Evolutionary conservation across 495 filamentous ascomycete genomes (phyloP).

Genomic region (Neurospora pannonica): DNA sequence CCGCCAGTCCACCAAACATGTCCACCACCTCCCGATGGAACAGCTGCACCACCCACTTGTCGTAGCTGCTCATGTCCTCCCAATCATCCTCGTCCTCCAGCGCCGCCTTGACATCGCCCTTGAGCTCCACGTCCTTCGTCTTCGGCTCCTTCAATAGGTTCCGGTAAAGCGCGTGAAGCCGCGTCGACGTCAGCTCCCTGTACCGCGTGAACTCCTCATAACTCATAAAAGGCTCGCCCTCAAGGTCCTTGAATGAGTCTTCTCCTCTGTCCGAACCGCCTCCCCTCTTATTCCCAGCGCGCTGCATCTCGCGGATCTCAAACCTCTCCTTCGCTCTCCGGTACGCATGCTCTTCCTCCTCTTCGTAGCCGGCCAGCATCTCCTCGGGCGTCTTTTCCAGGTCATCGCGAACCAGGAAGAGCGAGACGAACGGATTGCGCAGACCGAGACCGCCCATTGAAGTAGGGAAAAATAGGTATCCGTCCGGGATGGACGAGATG

Average conservation of each 20-base stretch:
- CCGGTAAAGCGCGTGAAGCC: conserved; percentile 7
- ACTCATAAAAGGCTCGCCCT: conserved; percentile 30
- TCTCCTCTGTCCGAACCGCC: background rate
- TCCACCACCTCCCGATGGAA: conserved; percentile 41
- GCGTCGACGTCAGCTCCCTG: conserved; percentile 29
- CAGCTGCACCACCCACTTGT: conserved; percentile 40
- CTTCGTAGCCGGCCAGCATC: conserved; percentile 10
- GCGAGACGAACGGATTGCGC: conserved; percentile 42
- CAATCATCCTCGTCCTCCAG: conserved; percentile 6
- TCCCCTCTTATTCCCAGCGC: background rate
- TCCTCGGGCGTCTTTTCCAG: conserved; percentile 5
- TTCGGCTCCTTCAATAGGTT: conserved; percentile 7
- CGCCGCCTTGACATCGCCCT: conserved; percentile 10
- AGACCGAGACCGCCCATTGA: conserved; percentile 47
- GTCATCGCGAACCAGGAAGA: conserved; percentile 7
- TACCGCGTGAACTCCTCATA: conserved; percentile 39
- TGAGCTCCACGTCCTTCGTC: background rate
- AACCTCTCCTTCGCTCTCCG: conserved; percentile 26
- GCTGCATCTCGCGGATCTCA: background rate
- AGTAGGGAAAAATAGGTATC: conserved; percentile 50
- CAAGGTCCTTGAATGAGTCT: conserved; percentile 9
- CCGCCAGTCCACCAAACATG: conserved; percentile 38
- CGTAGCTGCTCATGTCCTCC: conserved; percentile 21
- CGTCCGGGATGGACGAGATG: conserved; percentile 45
- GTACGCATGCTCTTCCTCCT: conserved; percentile 32